Evolutionary conservation across 768 basidiomycete species (phyloP).

Genomic region (Boletus speciosus): DNA sequence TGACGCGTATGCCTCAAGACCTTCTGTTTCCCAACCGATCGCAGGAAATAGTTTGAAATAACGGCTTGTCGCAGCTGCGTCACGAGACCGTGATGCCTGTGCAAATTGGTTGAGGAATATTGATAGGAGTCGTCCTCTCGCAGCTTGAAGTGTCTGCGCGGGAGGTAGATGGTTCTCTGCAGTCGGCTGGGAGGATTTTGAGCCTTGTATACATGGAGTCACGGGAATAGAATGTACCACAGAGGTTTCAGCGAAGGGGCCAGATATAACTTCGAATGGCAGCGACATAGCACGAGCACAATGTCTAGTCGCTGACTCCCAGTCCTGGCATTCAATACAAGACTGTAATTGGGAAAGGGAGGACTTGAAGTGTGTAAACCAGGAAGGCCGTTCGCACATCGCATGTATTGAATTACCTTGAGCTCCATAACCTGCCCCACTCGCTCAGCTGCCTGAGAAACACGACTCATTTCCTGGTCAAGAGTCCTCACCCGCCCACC

Average conservation of each 20-base stretch:
- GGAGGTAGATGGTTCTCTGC: slow-evolving; percentile 86
- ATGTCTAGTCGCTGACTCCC: slow-evolving; percentile 92
- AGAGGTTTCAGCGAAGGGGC: slow-evolving; percentile 79
- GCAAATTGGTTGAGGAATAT: slow-evolving; percentile 82
- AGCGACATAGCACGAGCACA: slow-evolving; percentile 89
- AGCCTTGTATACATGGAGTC: not conserved
- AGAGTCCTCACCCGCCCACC: slow-evolving; percentile 86
- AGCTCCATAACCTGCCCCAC: slow-evolving; percentile 94
- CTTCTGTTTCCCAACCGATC: slow-evolving; percentile 91
- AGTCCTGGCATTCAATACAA: slow-evolving; percentile 79
- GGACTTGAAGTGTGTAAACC: slow-evolving; percentile 42
- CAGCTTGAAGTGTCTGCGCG: slow-evolving; percentile 70
- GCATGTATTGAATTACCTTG: slow-evolving; percentile 52
- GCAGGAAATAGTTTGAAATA: slow-evolving; percentile 97
- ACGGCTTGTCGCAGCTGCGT: slow-evolving; percentile 83
- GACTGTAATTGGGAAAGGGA: slow-evolving; percentile 56
- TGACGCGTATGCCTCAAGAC: slow-evolving; percentile 85
- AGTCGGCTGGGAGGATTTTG: slow-evolving; percentile 63
- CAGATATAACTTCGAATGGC: slow-evolving; percentile 71
- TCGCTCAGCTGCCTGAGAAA: slow-evolving; percentile 86
- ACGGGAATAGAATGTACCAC: slow-evolving; percentile 57
- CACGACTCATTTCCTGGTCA: slow-evolving; percentile 90
- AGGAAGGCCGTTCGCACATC: slow-evolving; percentile 22
- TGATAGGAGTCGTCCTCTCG: slow-evolving; percentile 69
- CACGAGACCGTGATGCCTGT: slow-evolving; percentile 73